These are phyloP conservation scores for Gossypium bickii DNA, from an alignment of 345 rosid species.

Conservation along the genomic window DNA sequence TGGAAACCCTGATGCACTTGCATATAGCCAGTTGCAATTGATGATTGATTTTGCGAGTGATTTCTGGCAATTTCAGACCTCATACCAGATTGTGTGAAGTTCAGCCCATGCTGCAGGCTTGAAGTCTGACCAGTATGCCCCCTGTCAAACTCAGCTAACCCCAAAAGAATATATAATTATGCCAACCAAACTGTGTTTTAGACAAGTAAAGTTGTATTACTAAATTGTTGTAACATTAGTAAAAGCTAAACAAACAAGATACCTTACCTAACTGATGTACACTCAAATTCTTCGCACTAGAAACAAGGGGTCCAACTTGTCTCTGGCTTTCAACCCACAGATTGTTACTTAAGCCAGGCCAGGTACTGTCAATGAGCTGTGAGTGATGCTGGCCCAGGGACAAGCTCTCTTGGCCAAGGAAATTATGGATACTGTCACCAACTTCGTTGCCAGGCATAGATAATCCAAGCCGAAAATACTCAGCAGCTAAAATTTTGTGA, in stretches of 20 bases:
- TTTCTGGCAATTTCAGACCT: slow-evolving; percentile 55
- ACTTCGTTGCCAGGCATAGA: slow-evolving; percentile 97
- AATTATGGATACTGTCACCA: slow-evolving; percentile 89
- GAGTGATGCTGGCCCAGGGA: slow-evolving; percentile 63
- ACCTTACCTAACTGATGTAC: slow-evolving; percentile 60
- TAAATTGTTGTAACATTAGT: slow-evolving; percentile 4
- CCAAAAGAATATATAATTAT: slow-evolving; percentile 28
- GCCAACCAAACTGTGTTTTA: slow-evolving; percentile 8
- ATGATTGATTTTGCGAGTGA: slow-evolving; percentile 50
- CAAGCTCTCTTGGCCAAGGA: slow-evolving; percentile 67
- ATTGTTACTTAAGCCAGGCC: slow-evolving; percentile 55
- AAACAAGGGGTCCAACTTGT: slow-evolving; percentile 48
- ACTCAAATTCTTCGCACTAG: slow-evolving; percentile 52
- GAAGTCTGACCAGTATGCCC: slow-evolving; percentile 49
- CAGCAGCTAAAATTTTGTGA: slow-evolving; percentile 28
- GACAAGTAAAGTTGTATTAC: not conserved
- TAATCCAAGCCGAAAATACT: slow-evolving; percentile 31
- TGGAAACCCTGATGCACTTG: slow-evolving; percentile 49
- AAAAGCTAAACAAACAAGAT: slow-evolving; percentile 5
- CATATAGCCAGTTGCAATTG: slow-evolving; percentile 57
- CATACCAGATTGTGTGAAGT: slow-evolving; percentile 40
- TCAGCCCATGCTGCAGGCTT: slow-evolving; percentile 49
- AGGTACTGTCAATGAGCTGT: slow-evolving; percentile 55
- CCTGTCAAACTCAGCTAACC: slow-evolving; percentile 56
- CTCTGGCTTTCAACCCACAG: slow-evolving; percentile 54